These are phyloP conservation scores for Telfairia occidentalis DNA, from an alignment of 331 rosid species.

Conservation along the genomic window DNA sequence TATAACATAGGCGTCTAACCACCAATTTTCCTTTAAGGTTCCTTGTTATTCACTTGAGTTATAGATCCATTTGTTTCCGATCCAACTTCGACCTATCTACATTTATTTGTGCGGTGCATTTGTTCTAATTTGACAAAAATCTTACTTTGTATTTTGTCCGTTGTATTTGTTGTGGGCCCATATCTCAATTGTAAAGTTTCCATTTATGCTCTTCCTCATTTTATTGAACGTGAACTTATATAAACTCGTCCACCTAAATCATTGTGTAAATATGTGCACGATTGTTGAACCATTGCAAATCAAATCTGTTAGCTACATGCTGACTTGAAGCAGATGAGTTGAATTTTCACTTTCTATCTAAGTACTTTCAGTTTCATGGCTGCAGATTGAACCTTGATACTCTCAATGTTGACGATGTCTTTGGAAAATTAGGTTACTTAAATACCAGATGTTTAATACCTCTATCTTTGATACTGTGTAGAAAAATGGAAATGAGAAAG, in stretches of 20 bases:
- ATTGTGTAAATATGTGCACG: not conserved
- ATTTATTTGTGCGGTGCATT: not conserved
- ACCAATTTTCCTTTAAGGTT: not conserved
- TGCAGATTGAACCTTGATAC: not conserved
- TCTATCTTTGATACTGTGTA: slow-evolving; percentile 18
- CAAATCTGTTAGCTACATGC: not conserved
- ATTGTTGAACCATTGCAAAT: not conserved
- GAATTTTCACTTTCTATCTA: not conserved
- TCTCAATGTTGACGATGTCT: not conserved
- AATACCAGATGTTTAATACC: not conserved
- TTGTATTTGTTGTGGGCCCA: not conserved
- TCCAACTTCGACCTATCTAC: no score
- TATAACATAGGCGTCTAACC: not conserved
- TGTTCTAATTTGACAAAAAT: not conserved
- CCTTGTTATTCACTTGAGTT: not conserved
- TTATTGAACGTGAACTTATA: not conserved
- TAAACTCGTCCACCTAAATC: not conserved
- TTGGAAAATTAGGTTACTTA: not conserved
- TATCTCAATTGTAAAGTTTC: not conserved
- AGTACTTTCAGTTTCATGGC: not conserved
- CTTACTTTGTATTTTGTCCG: not conserved
- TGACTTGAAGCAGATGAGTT: not conserved
- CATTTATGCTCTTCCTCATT: not conserved
- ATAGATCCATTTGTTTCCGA: not conserved
- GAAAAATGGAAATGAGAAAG: slow-evolving; percentile 52